Evolutionary conservation across 805 yeast genomes (phyloP), one percentile per base, ranked within the genome.

Genomic region (Candida peoriensis): DNA sequence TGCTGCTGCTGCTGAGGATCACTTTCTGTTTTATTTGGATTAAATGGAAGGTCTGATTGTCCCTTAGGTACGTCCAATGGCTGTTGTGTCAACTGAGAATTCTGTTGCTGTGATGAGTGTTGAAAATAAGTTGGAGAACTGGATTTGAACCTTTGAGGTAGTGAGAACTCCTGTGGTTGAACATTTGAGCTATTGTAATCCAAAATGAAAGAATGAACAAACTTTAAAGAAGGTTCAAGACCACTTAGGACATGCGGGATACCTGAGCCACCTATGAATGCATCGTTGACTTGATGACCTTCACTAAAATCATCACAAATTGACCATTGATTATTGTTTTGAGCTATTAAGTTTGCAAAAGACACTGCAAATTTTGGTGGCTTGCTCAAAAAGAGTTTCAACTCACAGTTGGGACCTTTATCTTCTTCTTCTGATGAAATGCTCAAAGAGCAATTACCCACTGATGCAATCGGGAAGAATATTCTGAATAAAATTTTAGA

Each of bases 281-380:
- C 90, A 38, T 69, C 71, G 36, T 75, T 76, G 6, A 84, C 93
- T 52, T 83, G 90, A 49, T 81, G 87, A 11, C 85, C 89, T 48
- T 83, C 93, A 39, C 86, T 78, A 46, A 84, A 84, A 58, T 84
- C 94, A 38, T 81, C 90, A 57, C 90, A 82, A 18, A 81, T 78
- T 1, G 84, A 78, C 89, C 89, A 81, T 47, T 77, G 83, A 52
- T 79, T 79, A 17, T 68, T 56, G 43, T 70, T 65, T 42, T 68
- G 68, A 2, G 52, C 54, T 33, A 68, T 68, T 13, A 75, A 74
- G 46, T 74, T 70, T 38, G 77, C 63, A 54, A 82, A 83, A 48
- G 78, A 80, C 1, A 84, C 93, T 1, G 89, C 85, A 58, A 84
- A 84, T 49, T 77, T 78, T 5, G 94, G 94, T 26, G 84, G 73